Evolutionary conservation across 768 basidiomycete genomes (phyloP), one percentile per base, ranked within the genome.

Genomic region (Tylopilus rubrobrunneus): DNA sequence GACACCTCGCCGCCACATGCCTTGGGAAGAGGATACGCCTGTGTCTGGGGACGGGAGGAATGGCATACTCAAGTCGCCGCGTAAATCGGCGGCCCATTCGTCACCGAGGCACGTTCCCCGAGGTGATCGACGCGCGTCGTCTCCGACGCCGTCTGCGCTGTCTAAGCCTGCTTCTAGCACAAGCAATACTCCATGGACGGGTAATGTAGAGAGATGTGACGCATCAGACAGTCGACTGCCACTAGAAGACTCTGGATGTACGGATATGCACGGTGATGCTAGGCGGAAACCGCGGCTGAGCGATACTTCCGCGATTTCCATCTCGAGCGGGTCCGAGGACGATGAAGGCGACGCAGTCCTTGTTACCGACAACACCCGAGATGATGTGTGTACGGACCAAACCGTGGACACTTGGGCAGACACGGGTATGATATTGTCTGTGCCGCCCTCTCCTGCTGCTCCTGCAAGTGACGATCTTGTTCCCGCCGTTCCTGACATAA

Each of bases 241-340:
- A 4, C 28, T 19, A 23, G 19, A 34, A 5, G 41, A 11, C 27
- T 29, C 52, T 27, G 48, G 37, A 19, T 19, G 19, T 19, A 19
- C 19, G 19, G 19, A 19, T 19, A 19, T 19, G 19, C 19, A 19
- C 42, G 36, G 10, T 14, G n/a, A 5, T 19, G 43, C 51, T 1
- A 37, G 31, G 15, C 42, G 52, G 34, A 54, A 56, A 28, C 48
- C 55, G 1, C 45, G 59, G 10, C 19, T 10, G 19, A 60, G 60
- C 46, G 56, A 62, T 41, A 9, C 49, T 10, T 57, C 52, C 48
- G 57, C 54, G 14, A 67, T 67, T 27, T 66, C 47, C 45, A 67
- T 67, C 21, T 68, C 66, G 8, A 67, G 66, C 8, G 65, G 55
- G 23, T 68, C 66, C 28, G 67, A 67, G 43, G 62, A 57, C n/a